Conservation (phyloP, 2,329 filamentous ascomycete genomes). For the Botrytis aclada region DNA sequence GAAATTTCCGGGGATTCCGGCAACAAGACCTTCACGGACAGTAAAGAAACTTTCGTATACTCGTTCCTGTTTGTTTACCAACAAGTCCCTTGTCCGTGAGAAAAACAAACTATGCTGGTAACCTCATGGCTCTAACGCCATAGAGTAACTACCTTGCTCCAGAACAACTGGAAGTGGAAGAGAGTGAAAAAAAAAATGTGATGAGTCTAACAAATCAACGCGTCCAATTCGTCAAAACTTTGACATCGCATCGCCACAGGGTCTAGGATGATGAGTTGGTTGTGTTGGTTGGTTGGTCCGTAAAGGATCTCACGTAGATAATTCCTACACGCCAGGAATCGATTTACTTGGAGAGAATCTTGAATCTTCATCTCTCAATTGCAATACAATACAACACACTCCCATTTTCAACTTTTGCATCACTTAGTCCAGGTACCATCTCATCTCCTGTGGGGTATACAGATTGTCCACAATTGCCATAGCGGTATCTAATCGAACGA, state of each 20-base stretch:
- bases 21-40: neutral
- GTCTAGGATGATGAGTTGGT: neutral
- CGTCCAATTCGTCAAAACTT: conserved; percentile 3
- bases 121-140: neutral
- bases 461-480: neutral
- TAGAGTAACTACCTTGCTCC: neutral
- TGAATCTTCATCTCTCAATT: neutral
- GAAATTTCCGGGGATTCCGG: neutral
- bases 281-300: neutral
- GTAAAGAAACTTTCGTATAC: neutral
- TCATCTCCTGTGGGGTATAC: neutral
- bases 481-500: neutral
- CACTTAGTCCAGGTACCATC: neutral
- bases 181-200: neutral
- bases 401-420: neutral
- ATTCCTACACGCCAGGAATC: neutral
- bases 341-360: neutral
- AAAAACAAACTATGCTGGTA: neutral
- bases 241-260: neutral
- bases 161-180: neutral
- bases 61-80: neutral
- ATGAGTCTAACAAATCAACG: conserved; percentile 6
- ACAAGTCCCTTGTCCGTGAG: neutral
- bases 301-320: neutral
- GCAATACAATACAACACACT: neutral